Evolutionary conservation across 1,139 yeast genomes (phyloP), one percentile per base, ranked within the genome.

Genomic region (Yamadazyma trypodendri): DNA sequence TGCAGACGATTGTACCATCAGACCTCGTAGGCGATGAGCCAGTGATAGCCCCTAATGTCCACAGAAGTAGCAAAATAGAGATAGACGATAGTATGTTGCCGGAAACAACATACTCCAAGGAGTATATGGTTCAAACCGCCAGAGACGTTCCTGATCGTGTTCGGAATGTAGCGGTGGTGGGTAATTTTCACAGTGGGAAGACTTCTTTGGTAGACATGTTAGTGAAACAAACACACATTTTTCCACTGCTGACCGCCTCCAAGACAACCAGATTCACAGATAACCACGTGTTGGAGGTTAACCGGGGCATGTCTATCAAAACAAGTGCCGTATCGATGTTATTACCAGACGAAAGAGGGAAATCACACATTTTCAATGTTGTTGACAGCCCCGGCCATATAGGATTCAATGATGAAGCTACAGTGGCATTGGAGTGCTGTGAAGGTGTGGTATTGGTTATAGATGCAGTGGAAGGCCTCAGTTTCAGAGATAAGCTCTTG

Each of bases 381-480:
- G 46, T 88, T 1, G 98, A 94, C 52, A 72, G 96, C 0, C 99
- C 99, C 0, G 99, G 99, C 0, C 97, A 92, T 60, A 75, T 77
- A 1, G 83, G 88, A 51, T 92, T 92, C 54, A 61, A 72, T 23
- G 96, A 87, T 53, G 97, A 92, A 50, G 65, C 79, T 3, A 69
- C 78, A 0, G 72, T 79, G 0, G 75, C 84, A 0, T 57, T 82
- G 15, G 59, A 77, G 22, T 67, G 80, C 1, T 75, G 75, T 0
- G 97, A 92, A 46, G 80, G 84, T 2, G 77, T 76, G 0, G 64
- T 83, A 0, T 58, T 90, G 1, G 84, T 88, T 1, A 66, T 92
- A n/a, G 98, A 94, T 58, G 83, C 75, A 1, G 81, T 88, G 1
- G 96, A 90, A 55, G 97, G 97, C 0, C 55, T 88, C 10, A 77